Percentiles rank a stretch among this genome's conserved stretches.
Evolutionary conservation across 225 moss, liverwort and hornwort species (phyloP).

Genomic region (Ulota crispa): DNA sequence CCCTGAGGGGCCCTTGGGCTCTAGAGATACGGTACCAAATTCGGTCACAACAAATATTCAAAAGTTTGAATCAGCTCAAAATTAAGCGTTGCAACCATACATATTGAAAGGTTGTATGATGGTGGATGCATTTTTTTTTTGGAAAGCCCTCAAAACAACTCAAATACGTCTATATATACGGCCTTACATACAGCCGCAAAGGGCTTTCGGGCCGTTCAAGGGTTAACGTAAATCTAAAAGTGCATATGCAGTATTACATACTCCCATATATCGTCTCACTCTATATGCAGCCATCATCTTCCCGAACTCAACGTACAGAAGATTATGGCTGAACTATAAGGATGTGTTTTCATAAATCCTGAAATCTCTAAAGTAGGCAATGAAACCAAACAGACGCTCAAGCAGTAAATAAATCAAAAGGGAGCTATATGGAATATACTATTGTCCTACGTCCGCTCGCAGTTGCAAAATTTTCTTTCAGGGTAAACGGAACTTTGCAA

Average conservation of each 20-base stretch:
- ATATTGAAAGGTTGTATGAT: no score
- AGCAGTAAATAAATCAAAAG: background rate
- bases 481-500: background rate
- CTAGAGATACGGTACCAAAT: no score
- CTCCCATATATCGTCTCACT: background rate
- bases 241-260: background rate
- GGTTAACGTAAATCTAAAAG: background rate
- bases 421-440: background rate
- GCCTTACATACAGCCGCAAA: no score
- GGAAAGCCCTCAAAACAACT: no score
- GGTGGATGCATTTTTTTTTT: no score
- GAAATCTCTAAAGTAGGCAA: background rate
- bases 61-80: no score
- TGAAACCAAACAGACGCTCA: background rate
- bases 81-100: no score
- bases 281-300: background rate
- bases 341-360: background rate
- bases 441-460: background rate
- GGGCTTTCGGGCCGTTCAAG: no score
- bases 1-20: no score
- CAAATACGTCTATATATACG: no score
- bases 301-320: background rate
- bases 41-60: no score
- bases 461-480: background rate
- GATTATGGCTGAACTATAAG: background rate